Evolutionary conservation across 495 filamentous ascomycete genomes (phyloP), one percentile per base, ranked within the genome.

Genomic region (Neurospora sp.): DNA sequence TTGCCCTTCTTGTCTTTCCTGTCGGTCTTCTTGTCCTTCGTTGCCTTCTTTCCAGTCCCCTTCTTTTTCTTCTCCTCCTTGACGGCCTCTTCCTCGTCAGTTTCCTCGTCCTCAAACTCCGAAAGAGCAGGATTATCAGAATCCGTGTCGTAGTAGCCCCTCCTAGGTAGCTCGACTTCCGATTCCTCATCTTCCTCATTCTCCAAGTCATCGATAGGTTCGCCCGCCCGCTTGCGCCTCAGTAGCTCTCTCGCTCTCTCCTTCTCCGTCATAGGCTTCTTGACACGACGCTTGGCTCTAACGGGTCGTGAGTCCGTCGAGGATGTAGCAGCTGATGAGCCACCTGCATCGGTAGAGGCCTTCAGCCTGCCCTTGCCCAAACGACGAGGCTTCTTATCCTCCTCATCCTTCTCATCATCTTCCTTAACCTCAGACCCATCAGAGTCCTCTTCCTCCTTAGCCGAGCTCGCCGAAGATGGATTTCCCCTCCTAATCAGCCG

Each of bases 141-240:
- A 35, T 86, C 83, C 0, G 78, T 81, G 72, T 87, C 85, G 70
- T 87, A 86, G 0, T 85, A 73, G 3, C 78, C 81, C 44, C 73
- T 79, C 6, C 54, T 73, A 11, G 75, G 73, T 18, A 66, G 27
- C 54, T 66, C 54, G 14, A 66, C 54, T 35, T 66, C 54, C 12
- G 54, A 66, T 1, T 66, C 54, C 12, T 66, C 54, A 23, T 80
- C 79, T 42, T 85, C 84, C 35, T 85, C 82, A 2, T 79, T 78
- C 0, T 84, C 83, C 0, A 82, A 74, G 69, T 85, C 77, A 0
- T 81, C 75, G 20, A 86, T 83, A 71, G 83, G 86, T 70, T 89
- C 80, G 5, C 90, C 90, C 5, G 89, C 88, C 27, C 89, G 86
- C 70, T 78, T 80, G 11, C 78, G 76, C 35, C 79, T 73, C 12